phyloP scores from a whole-genome alignment of 2,329 filamentous ascomycete species.

The Phaeosphaeriaceae sp. region DNA sequence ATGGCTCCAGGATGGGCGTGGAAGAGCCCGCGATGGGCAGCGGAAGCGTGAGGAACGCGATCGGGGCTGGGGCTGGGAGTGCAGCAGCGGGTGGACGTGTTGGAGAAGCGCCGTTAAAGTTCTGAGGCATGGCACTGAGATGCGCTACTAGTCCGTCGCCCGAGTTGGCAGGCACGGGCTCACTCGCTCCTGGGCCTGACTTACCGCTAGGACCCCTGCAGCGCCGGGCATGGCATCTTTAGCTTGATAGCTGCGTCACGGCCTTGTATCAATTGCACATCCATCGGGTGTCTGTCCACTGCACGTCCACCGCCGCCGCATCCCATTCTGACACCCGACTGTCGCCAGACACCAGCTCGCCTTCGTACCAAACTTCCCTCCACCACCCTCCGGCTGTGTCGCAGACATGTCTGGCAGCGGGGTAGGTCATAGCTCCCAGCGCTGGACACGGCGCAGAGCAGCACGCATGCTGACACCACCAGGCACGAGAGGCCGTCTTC shows the following conservation, averaged over 20 bases:
- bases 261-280: neutral
- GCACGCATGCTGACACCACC: constrained; percentile 35
- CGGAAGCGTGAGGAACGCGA: constrained; percentile 25
- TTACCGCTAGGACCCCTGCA: neutral
- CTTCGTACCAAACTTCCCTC: neutral
- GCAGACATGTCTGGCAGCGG: constrained; percentile 62
- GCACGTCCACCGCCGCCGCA: constrained; percentile 1
- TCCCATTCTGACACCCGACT: constrained; percentile 7
- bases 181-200: neutral
- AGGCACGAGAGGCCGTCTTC: constrained; percentile 97
- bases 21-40: constrained; percentile 41
- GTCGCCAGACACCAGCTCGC: neutral
- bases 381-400: constrained; percentile 10
- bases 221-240: neutral
- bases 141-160: neutral
- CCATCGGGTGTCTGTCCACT: neutral
- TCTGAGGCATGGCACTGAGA: neutral
- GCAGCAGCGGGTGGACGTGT: neutral
- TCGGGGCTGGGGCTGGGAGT: constrained; percentile 34
- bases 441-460: constrained; percentile 19
- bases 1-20: constrained; percentile 41
- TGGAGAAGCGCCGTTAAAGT: neutral
- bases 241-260: neutral
- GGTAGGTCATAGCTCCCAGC: constrained; percentile 49
- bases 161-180: constrained; percentile 23